Base-by-base conservation (phyloP, 805 yeast species). In the Spathaspora girioi region DNA sequence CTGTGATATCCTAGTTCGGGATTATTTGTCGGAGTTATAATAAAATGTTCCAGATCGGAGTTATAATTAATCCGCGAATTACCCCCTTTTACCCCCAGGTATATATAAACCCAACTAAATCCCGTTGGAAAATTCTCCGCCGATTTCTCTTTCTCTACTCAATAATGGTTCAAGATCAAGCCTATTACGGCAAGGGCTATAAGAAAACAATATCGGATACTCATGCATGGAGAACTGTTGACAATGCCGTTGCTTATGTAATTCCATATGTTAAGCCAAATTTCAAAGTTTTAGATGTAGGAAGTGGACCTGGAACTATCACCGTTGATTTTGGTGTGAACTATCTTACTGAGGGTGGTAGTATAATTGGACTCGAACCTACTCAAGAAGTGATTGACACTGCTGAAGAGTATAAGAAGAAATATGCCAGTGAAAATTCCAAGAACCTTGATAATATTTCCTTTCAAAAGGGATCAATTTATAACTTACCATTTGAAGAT, bases 271-370 rank as follows among this genome's bases (percentile, higher is more conserved):
- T 73, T 27, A 59, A 66, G 50, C 56, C 63, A 7, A 56, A 57
- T 14, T 56, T 57, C 35, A 53, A 55, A 38, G 55, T 73, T 8
- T 64, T 74, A 14, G 79, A 74, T 53, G 74, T 74, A 15, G 78
- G 78, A 6, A 65, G 72, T 55, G 79, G 79, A 0, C 77, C 77
- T 3, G 78, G 77, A 0, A 60, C 75, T 3, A 73, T 74, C 35
- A 69, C 75, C 2, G 45, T 55, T 5, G 76, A 66, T 49, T 52
- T 73, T 19, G 70, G 69, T 18, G 40, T n/a, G 7, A 56, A 59
- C 35, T 67, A 67, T 46, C 65, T 66, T 3, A 50, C 57, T 10
- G 45, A 53, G 23, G 17, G 17, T 2, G 73, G 69, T 17, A 52
- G 48, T 27, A 62, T 69, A 8, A 57, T 65, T 46, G 77, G 74